A percentile compares a stretch with the other conserved stretches of the same genome.
phyloP scores from a whole-genome alignment of 1,139 yeast species.

The Geotrichum fermentans region DNA sequence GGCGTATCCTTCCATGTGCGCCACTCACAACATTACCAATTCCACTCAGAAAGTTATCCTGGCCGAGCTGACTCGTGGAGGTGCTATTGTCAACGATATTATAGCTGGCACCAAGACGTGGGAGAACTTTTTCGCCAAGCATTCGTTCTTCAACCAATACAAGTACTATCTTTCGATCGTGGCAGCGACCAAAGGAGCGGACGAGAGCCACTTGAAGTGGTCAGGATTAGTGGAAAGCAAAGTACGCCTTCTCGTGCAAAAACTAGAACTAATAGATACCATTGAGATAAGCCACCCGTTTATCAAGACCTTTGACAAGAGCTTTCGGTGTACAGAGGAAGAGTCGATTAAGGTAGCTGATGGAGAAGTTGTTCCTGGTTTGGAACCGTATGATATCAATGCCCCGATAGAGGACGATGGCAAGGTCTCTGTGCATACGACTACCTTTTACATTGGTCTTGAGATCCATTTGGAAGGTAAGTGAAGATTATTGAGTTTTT shows the following conservation, averaged over 20 bases:
- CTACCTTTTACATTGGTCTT: constrained; percentile 77
- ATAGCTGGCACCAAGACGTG: constrained; percentile 59
- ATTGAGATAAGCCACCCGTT: constrained; percentile 85
- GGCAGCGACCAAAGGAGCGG: constrained; percentile 64
- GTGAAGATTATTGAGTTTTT: constrained; percentile 4
- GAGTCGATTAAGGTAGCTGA: constrained; percentile 53
- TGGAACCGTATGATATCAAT: constrained; percentile 26
- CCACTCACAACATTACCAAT: constrained; percentile 88
- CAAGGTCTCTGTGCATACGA: constrained; percentile 51
- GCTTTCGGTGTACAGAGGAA: constrained; percentile 49
- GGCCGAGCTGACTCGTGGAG: constrained; percentile 70
- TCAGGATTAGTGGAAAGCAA: constrained; percentile 93
- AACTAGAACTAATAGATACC: constrained; percentile 71
- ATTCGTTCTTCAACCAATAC: constrained; percentile 74
- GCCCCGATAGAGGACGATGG: constrained; percentile 27
- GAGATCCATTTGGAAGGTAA: constrained; percentile 52
- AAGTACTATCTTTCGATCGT: constrained; percentile 81
- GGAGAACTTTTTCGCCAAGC: constrained; percentile 71
- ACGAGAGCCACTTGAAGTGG: constrained; percentile 84
- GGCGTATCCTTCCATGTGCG: constrained; percentile 98
- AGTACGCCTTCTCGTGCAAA: constrained; percentile 71
- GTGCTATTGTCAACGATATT: constrained; percentile 63
- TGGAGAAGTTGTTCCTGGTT: constrained; percentile 32
- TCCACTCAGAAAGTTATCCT: constrained; percentile 81
- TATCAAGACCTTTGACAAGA: constrained; percentile 64